Conservation (phyloP, 805 yeast genomes). For the Martiniozyma abietophila region DNA sequence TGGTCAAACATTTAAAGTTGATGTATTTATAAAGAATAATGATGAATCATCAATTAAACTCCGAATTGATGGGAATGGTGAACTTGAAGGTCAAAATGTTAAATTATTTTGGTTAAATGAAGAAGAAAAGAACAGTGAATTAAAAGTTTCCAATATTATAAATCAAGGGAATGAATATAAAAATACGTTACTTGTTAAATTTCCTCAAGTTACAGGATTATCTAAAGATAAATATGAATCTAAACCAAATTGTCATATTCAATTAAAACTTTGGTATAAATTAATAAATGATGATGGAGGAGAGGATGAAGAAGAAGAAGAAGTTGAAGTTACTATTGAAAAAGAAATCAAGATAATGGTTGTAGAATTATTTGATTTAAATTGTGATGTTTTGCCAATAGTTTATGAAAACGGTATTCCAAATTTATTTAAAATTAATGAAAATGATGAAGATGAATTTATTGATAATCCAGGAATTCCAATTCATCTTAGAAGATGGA, state of each 20-base stretch:
- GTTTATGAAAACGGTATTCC: slow-evolving; percentile 2
- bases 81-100: slow-evolving; percentile 7
- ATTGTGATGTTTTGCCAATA: slow-evolving; percentile 4
- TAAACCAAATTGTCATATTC: slow-evolving; percentile 12
- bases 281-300: slow-evolving; percentile 5
- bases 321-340: slow-evolving; percentile 2
- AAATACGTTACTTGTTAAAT: slow-evolving; percentile 9
- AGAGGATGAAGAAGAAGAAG: slow-evolving; percentile 2
- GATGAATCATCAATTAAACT: slow-evolving; percentile 21
- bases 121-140: slow-evolving; percentile 4
- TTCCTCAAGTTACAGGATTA: slow-evolving; percentile 18
- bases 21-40: slow-evolving; percentile 20
- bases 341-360: slow-evolving; percentile 6
- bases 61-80: slow-evolving; percentile 1
- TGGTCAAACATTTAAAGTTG: slow-evolving; percentile 25
- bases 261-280: slow-evolving; percentile 12
- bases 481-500: slow-evolving; percentile 20
- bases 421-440: slow-evolving; percentile 3
- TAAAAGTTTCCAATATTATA: slow-evolving; percentile 11
- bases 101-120: slow-evolving; percentile 16
- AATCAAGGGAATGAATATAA: slow-evolving; percentile 2
- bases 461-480: slow-evolving; percentile 3
- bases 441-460: background rate
- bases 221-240: slow-evolving; percentile 5
- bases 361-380: slow-evolving; percentile 10